Percentiles rank a stretch among this genome's conserved stretches.
Evolutionary conservation across 2,329 filamentous ascomycete species (phyloP).

Genomic region (Colletotrichum sp.): DNA sequence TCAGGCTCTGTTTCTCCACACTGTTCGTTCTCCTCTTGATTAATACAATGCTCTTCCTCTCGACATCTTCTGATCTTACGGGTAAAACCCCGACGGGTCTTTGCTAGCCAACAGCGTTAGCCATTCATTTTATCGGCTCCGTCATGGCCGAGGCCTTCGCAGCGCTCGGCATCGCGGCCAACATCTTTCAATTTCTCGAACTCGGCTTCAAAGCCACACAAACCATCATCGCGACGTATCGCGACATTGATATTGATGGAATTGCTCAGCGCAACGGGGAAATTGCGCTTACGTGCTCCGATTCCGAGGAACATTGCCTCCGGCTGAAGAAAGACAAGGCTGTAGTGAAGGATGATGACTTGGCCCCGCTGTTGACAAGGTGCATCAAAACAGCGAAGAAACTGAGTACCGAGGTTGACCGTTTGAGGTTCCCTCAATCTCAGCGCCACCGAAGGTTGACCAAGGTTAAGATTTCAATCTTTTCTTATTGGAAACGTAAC

Average conservation of each 20-base stretch:
- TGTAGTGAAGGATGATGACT: rapidly evolving
- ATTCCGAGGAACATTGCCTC: background rate
- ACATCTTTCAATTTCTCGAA: constrained; percentile 16
- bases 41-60: too few relatives aligned
- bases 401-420: background rate
- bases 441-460: background rate
- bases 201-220: background rate
- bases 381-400: background rate
- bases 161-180: constrained; percentile 47
- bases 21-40: background rate
- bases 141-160: background rate
- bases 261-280: background rate
- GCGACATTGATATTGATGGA: background rate
- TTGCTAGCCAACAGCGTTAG: too few relatives aligned
- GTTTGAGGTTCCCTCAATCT: background rate
- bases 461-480: background rate
- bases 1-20: background rate
- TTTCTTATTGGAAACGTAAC: background rate
- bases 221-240: background rate
- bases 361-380: background rate
- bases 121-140: background rate
- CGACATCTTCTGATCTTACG: too few relatives aligned
- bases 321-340: background rate
- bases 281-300: background rate
- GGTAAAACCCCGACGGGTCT: too few relatives aligned